Conservation (phyloP, 331 rosid genomes). For the Quercus lobata region DNA sequence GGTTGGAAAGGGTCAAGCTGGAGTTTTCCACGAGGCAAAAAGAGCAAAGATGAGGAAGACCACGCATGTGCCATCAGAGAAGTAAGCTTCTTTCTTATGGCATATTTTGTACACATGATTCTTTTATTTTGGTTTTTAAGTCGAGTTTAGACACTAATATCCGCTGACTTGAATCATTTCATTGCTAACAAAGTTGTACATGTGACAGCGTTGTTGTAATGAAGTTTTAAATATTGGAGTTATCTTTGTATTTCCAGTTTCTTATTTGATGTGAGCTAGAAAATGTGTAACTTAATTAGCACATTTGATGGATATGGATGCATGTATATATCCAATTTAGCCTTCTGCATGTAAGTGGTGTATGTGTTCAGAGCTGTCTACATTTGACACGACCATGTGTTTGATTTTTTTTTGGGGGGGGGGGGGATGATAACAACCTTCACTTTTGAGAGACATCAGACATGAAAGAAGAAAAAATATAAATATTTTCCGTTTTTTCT, state of each 20-base stretch:
- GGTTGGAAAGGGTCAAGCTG: slow-evolving; percentile 99
- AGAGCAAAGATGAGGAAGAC: slow-evolving; percentile 92
- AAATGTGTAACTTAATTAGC: background rate
- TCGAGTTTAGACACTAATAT: background rate
- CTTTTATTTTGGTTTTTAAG: background rate
- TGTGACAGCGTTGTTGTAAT: background rate
- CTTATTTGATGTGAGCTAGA: background rate
- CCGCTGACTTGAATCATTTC: background rate
- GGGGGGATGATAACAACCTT: too few species aligned
- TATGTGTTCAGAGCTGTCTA: background rate
- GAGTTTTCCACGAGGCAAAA: slow-evolving; percentile 98
- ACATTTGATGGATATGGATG: background rate
- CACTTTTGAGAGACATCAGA: background rate
- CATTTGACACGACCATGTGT: background rate
- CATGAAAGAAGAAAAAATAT: background rate
- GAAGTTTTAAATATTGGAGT: background rate
- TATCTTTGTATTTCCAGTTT: background rate
- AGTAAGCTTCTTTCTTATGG: slow-evolving; percentile 38
- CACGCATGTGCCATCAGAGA: slow-evolving; percentile 92
- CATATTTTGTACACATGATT: background rate
- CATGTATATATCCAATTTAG: background rate
- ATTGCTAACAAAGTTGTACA: background rate
- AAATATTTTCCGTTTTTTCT: background rate
- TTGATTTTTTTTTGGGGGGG: too few species aligned
- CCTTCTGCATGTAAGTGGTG: background rate